Percentiles rank a stretch among this genome's conserved stretches.
Conservation (phyloP, 2,329 filamentous ascomycete genomes). For the Aspergillus transmontanensis region DNA sequence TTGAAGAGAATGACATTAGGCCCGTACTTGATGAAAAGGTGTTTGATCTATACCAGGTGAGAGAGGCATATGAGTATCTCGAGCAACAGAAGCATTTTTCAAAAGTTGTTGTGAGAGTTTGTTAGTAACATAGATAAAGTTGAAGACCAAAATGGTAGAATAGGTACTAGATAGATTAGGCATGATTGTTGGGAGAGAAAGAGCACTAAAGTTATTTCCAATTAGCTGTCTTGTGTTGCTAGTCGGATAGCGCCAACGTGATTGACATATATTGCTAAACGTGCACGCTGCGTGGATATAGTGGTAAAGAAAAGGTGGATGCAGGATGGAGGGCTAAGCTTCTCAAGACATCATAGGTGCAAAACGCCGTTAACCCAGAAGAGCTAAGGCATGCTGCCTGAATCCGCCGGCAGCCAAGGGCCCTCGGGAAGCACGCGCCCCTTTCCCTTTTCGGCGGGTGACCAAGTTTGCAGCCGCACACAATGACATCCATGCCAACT, state of each 20-base stretch:
- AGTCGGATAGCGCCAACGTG: neutral
- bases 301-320: neutral
- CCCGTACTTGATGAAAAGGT: slow-evolving; percentile 52
- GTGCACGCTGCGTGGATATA: neutral
- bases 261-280: neutral
- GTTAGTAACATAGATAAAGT: neutral
- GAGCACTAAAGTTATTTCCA: neutral
- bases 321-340: neutral
- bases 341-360: neutral
- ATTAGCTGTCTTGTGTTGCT: neutral
- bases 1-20: slow-evolving; percentile 49
- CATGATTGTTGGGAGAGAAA: neutral
- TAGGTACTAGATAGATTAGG: neutral
- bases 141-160: neutral
- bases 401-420: slow-evolving; percentile 13
- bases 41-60: slow-evolving; percentile 49
- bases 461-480: slow-evolving; percentile 18
- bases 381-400: slow-evolving; percentile 8
- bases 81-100: slow-evolving; percentile 54
- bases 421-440: slow-evolving; percentile 20
- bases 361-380: neutral
- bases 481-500: slow-evolving; percentile 20
- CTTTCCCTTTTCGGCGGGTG: slow-evolving; percentile 25
- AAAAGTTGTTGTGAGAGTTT: slow-evolving; percentile 33
- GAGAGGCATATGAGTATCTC: slow-evolving; percentile 54